Evolutionary conservation across 208 protist genomes (phyloP).

Genomic region (Zelonia costaricensis): DNA sequence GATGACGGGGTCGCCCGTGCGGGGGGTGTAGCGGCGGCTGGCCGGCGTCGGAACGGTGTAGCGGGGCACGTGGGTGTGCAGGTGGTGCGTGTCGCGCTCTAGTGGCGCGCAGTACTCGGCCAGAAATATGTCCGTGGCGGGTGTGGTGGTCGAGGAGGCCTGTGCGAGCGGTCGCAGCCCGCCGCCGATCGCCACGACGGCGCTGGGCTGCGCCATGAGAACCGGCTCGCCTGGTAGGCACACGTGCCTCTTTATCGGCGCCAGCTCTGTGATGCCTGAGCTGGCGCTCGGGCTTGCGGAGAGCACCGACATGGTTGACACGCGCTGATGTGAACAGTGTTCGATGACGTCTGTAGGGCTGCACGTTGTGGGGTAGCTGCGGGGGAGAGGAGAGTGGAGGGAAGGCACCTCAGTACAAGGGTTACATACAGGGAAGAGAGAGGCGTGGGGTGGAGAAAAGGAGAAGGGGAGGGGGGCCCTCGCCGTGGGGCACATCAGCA

Average conservation of each 20-base stretch:
- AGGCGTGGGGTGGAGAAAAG: too few relatives aligned
- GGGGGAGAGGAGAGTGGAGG: too few relatives aligned
- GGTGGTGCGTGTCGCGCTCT: conserved; percentile 21
- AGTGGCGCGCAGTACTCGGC: conserved; percentile 67
- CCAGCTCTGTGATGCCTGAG: conserved; percentile 46
- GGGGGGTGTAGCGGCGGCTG: conserved; percentile 55
- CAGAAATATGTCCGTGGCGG: conserved; percentile 37
- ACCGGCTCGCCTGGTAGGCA: conserved; percentile 87
- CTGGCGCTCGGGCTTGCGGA: background rate
- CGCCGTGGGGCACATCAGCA: too few relatives aligned
- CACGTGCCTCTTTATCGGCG: conserved; percentile 55
- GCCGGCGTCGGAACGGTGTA: conserved; percentile 63
- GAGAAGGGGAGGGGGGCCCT: too few relatives aligned
- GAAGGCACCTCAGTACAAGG: too few relatives aligned
- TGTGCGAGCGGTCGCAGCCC: conserved; percentile 50
- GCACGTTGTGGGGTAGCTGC: too few relatives aligned
- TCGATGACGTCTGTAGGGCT: background rate
- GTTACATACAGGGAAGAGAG: too few relatives aligned
- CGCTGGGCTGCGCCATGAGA: conserved; percentile 34
- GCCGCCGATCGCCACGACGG: conserved; percentile 64
- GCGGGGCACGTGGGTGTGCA: conserved; percentile 23
- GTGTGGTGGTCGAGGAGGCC: background rate
- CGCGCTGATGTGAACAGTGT: background rate
- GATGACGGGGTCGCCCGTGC: conserved; percentile 68
- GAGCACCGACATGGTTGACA: background rate